phyloP scores from a whole-genome alignment of 1,284 basidiomycete species.

The Porphyrellus sp. region DNA sequence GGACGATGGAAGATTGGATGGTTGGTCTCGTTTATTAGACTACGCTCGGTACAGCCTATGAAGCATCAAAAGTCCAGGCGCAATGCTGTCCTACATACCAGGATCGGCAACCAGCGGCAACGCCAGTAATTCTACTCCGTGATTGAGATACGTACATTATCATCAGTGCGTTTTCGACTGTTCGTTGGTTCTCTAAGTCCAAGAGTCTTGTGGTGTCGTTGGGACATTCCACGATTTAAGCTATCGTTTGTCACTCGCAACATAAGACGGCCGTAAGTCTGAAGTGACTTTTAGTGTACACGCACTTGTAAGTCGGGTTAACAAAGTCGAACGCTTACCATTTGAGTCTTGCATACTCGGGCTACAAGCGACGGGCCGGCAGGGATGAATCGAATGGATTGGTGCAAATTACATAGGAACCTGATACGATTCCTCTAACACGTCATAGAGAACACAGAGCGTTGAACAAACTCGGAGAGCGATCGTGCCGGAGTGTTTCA shows the following conservation, averaged over 20 bases:
- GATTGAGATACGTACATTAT: background rate
- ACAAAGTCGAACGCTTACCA: no score
- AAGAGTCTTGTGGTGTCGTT: background rate
- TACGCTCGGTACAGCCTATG: no score
- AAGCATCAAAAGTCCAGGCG: no score
- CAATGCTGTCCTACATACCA: background rate
- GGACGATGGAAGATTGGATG: no score
- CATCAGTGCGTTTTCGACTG: background rate
- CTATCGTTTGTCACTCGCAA: background rate
- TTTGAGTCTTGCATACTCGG: no score
- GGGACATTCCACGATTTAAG: background rate
- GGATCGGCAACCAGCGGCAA: background rate
- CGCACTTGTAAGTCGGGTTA: no score
- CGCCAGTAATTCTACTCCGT: background rate
- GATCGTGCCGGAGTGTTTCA: conserved; percentile 17
- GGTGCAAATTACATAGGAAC: no score
- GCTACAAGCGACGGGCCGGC: no score
- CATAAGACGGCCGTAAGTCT: background rate
- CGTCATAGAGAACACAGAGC: background rate
- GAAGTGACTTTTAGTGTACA: background rate
- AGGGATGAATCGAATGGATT: no score
- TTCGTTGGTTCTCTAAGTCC: background rate
- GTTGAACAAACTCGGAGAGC: background rate
- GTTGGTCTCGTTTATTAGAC: background rate
- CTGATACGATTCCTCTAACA: background rate